Evolutionary conservation across 148 eudicot genomes (phyloP).

Genomic region (Chenopodium quinoa): DNA sequence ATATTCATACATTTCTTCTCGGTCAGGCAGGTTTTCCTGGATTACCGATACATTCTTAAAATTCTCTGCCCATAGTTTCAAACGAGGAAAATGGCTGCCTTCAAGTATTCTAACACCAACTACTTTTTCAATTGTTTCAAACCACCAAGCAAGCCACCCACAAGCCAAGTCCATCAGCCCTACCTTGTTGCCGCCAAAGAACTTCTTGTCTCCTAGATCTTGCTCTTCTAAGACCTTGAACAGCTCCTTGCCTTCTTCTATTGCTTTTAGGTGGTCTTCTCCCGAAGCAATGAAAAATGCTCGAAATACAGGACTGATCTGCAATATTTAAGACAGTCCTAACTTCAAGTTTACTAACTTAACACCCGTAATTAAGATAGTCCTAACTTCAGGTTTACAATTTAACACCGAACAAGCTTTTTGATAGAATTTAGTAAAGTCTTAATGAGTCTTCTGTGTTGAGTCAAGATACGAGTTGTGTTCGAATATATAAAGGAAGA

Average conservation of each 20-base stretch:
- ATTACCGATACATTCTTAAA: neutral
- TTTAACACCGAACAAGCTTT: too few species aligned
- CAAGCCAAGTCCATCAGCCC: neutral
- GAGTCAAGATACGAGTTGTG: too few species aligned
- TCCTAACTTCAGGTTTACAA: too few species aligned
- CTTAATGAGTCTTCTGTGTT: too few species aligned
- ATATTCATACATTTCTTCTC: neutral
- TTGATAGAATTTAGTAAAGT: too few species aligned
- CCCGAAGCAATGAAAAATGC: neutral
- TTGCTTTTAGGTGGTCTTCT: neutral
- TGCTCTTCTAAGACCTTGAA: neutral
- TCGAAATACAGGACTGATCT: neutral
- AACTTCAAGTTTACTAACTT: too few species aligned
- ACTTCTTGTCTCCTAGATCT: neutral
- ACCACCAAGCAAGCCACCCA: constrained; percentile 2
- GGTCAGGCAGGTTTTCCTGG: neutral
- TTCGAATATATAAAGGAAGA: too few species aligned
- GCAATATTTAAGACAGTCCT: neutral
- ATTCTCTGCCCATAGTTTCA: neutral
- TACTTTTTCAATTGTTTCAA: neutral
- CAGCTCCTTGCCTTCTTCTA: neutral
- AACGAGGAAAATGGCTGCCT: neutral
- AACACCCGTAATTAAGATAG: neutral
- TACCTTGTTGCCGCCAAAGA: neutral
- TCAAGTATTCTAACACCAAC: neutral